These are phyloP conservation scores for Fusarium virguliforme DNA, from an alignment of 2,329 filamentous ascomycete genomes.

Conservation along the genomic window DNA sequence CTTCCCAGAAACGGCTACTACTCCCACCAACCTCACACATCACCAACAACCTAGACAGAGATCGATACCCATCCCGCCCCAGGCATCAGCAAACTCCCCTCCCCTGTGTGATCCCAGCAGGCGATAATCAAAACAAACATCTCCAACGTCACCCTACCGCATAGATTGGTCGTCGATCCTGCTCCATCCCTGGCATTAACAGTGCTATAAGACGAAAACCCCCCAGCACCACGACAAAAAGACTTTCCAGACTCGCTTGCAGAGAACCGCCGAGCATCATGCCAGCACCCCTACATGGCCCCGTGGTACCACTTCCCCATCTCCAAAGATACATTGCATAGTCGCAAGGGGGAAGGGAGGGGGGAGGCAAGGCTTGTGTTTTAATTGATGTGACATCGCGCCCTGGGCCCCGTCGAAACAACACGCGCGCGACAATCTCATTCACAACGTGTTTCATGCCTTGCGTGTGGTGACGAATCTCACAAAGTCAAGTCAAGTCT, in stretches of 20 bases:
- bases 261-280: conserved; percentile 41
- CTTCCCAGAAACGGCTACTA: conserved; percentile 29
- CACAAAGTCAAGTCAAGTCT: not conserved
- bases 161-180: conserved; percentile 38
- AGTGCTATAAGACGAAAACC: conserved; percentile 14
- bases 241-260: conserved; percentile 22
- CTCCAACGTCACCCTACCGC: conserved; percentile 30
- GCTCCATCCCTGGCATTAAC: conserved; percentile 39
- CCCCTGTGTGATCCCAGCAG: conserved; percentile 30
- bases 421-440: conserved; percentile 39
- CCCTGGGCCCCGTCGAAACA: conserved; percentile 40
- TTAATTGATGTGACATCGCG: conserved; percentile 47
- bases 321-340: conserved; percentile 44
- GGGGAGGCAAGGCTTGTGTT: conserved; percentile 31
- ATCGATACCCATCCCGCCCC: conserved; percentile 32
- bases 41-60: conserved; percentile 27
- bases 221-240: not conserved
- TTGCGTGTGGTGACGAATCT: not conserved
- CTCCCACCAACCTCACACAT: conserved; percentile 3
- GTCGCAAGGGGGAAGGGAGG: conserved; percentile 37
- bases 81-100: conserved; percentile 22
- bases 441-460: conserved; percentile 42
- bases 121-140: conserved; percentile 38
- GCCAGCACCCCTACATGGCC: conserved; percentile 25
- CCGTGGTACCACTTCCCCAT: conserved; percentile 44